phyloP scores from a whole-genome alignment of 768 basidiomycete genomes.

The Lentinula guzmanii region DNA sequence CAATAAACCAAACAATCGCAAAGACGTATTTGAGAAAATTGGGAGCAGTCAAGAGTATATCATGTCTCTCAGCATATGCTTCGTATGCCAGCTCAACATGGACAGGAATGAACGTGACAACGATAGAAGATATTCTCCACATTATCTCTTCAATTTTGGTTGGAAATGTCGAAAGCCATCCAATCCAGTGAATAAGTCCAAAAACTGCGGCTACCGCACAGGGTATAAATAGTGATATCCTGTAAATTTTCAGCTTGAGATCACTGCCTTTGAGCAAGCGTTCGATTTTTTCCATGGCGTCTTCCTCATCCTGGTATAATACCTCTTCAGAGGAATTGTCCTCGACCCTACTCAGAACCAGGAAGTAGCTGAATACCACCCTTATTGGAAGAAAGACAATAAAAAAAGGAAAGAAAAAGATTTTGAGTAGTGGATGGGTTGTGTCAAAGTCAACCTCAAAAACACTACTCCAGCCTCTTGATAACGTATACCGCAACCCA shows the following conservation, averaged over 20 bases:
- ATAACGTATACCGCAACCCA: too few relatives aligned
- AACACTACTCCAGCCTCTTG: background rate
- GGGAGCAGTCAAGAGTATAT: background rate
- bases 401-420: background rate
- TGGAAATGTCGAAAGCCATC: background rate
- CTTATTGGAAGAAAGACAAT: background rate
- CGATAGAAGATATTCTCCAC: background rate
- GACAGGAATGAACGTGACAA: background rate
- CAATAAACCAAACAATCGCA: background rate
- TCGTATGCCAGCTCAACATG: background rate
- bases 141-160: background rate
- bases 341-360: background rate
- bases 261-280: background rate
- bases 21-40: background rate
- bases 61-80: background rate
- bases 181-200: background rate
- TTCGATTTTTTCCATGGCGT: background rate
- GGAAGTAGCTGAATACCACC: background rate
- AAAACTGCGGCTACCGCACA: background rate
- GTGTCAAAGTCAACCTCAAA: background rate
- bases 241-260: background rate
- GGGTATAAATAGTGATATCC: background rate
- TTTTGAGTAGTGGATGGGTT: background rate
- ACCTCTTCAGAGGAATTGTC: background rate
- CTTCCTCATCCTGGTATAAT: background rate